Evolutionary conservation across 306 rosid genomes (phyloP).

Genomic region (Castanea mollissima): DNA sequence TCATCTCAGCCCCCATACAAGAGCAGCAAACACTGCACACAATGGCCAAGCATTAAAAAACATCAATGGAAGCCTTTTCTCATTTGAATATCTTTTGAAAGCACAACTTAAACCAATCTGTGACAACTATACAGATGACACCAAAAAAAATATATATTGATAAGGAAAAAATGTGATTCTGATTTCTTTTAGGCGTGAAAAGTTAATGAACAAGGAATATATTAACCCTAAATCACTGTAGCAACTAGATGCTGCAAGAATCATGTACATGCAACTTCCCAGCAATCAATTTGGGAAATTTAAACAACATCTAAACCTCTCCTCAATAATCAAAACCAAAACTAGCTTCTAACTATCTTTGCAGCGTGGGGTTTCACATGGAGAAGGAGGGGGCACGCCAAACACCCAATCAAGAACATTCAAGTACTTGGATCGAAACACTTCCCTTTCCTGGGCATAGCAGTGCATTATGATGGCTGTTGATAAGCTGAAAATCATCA

Average conservation of each 20-base stretch:
- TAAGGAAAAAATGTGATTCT: neutral
- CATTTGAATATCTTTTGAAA: neutral
- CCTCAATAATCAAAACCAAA: neutral
- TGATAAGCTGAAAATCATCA: constrained; percentile 77
- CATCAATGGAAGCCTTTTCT: too few relatives aligned
- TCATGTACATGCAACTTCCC: neutral
- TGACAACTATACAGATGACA: neutral
- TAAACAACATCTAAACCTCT: neutral
- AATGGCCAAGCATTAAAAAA: too few relatives aligned
- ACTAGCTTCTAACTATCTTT: constrained; percentile 27
- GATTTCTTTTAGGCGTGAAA: neutral
- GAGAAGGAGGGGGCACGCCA: constrained; percentile 91
- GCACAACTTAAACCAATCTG: neutral
- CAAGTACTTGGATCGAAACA: constrained; percentile 77
- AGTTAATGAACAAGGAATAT: neutral
- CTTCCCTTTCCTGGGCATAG: constrained; percentile 92
- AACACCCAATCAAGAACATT: constrained; percentile 97
- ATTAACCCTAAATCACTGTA: neutral
- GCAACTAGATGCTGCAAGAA: neutral
- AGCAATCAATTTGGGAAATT: neutral
- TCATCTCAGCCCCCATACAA: too few relatives aligned
- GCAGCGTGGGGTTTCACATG: constrained; percentile 76
- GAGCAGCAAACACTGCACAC: too few relatives aligned
- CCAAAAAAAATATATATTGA: neutral
- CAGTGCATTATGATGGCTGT: constrained; percentile 98